Evolutionary conservation across 768 basidiomycete genomes (phyloP), one percentile per base, ranked within the genome.

Genomic region (Leccinum broughii): DNA sequence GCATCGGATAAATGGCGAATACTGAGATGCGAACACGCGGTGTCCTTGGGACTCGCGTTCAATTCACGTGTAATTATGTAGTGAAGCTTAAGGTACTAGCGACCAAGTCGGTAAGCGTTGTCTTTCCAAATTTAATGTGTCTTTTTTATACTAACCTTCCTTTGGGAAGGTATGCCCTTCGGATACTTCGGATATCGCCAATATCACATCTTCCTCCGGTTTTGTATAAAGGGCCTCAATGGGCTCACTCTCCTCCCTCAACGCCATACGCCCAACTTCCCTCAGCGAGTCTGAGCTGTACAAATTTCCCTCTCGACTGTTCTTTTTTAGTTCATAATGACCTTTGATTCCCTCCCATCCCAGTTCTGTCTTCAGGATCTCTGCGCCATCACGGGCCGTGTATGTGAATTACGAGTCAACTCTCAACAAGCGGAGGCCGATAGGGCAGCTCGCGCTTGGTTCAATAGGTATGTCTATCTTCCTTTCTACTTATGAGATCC

Each of bases 281-380:
- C 64, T 66, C 72, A 70, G 72, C 70, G 7, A 66, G 66, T 57
- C 65, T 73, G 68, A 72, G 59, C 53, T 67, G 62, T 68, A 68
- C 54, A 50, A n/a, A 59, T 62, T 56, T 56, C 54, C 58, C 52
- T 59, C 58, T 56, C 68, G 32, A 7, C 48, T 62, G 39, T 63
- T 50, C 50, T 41, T 54, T 41, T 55, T 44, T 70, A 62, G 51
- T 62, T 61, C 66, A 17, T 51, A 54, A 76, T 77, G 75, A 67
- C 62, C 56, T 66, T 67, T 54, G 64, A 71, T 54, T 52, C 72
- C 26, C 74, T 77, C 48, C 76, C 76, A 2, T 59, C 74, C 4
- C 72, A 76, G 35, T 77, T 77, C 65, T 68, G 68, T 55, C 72
- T 77, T 20, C 65, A 69, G 56, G 76, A 77, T 61, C 70, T 77